A percentile compares a stretch with the other conserved stretches of the same genome.
These are phyloP conservation scores for Rhynchosporium secalis DNA, from an alignment of 2,329 filamentous ascomycete genomes.

Conservation along the genomic window DNA sequence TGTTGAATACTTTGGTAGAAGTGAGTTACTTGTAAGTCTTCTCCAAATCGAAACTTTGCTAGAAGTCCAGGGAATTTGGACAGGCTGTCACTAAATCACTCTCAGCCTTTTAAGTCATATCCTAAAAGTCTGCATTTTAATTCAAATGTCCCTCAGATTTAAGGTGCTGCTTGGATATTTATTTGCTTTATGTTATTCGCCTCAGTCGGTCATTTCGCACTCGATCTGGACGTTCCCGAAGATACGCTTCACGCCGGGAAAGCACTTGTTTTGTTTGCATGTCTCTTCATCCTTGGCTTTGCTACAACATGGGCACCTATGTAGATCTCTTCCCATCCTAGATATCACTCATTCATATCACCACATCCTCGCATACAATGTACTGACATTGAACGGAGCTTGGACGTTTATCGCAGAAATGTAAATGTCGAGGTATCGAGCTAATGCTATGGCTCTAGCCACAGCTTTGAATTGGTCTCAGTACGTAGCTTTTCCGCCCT, in stretches of 20 bases:
- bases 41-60: background rate
- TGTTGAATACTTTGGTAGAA: conserved; percentile 64
- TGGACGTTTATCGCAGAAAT: conserved; percentile 67
- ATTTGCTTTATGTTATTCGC: conserved; percentile 58
- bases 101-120: background rate
- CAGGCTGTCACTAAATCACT: background rate
- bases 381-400: conserved; percentile 39
- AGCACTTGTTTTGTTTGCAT: conserved; percentile 66
- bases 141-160: conserved; percentile 42
- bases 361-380: too few species aligned
- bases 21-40: conserved; percentile 46
- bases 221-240: conserved; percentile 45
- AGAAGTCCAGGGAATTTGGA: background rate
- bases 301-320: conserved; percentile 71
- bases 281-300: conserved; percentile 63
- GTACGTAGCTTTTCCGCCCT: too few species aligned
- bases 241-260: conserved; percentile 53
- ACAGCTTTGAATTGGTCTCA: conserved; percentile 66
- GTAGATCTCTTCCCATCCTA: too few species aligned
- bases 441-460: conserved; percentile 58
- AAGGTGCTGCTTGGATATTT: conserved; percentile 62
- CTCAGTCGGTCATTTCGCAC: conserved; percentile 50
- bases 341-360: too few species aligned
- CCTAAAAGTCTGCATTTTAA: background rate
- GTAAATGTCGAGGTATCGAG: conserved; percentile 62